phyloP scores from a whole-genome alignment of 169 alveolate species.

The Eimeria acervulina region DNA sequence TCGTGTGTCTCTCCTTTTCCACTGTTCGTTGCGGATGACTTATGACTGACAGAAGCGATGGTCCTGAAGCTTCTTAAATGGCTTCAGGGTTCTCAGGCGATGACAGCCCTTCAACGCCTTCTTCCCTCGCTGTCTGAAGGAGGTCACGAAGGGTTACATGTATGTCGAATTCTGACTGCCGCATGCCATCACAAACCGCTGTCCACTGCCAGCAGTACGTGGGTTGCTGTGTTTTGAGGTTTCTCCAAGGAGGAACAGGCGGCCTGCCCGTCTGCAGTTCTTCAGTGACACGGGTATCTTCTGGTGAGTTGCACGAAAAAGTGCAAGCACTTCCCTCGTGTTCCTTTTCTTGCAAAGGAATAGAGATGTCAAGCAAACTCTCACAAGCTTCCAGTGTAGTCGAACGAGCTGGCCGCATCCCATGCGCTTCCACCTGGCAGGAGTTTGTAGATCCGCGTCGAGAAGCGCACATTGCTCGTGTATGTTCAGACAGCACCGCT shows the following conservation, averaged over 20 bases:
- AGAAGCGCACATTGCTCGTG: neutral
- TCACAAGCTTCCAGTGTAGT: neutral
- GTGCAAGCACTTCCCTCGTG: neutral
- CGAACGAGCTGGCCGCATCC: neutral
- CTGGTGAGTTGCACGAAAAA: neutral
- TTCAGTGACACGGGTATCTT: neutral
- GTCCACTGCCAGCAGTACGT: conserved; percentile 35
- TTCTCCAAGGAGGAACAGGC: conserved; percentile 25
- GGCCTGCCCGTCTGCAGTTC: neutral
- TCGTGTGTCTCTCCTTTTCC: neutral
- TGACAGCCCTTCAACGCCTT: neutral
- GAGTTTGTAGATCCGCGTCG: neutral
- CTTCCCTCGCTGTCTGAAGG: conserved; percentile 1
- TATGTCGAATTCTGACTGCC: conserved; percentile 30
- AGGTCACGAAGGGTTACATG: conserved; percentile 46
- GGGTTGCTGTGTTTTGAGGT: conserved; percentile 30
- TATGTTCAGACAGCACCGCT: neutral
- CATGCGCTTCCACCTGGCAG: neutral
- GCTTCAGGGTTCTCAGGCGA: neutral
- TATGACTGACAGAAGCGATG: neutral
- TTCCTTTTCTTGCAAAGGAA: neutral
- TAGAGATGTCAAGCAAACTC: neutral
- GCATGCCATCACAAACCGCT: conserved; percentile 30
- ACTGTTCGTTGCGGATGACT: neutral
- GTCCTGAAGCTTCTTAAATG: neutral